phyloP scores from a whole-genome alignment of 495 filamentous ascomycete genomes.

The Lindgomyces ingoldianus region DNA sequence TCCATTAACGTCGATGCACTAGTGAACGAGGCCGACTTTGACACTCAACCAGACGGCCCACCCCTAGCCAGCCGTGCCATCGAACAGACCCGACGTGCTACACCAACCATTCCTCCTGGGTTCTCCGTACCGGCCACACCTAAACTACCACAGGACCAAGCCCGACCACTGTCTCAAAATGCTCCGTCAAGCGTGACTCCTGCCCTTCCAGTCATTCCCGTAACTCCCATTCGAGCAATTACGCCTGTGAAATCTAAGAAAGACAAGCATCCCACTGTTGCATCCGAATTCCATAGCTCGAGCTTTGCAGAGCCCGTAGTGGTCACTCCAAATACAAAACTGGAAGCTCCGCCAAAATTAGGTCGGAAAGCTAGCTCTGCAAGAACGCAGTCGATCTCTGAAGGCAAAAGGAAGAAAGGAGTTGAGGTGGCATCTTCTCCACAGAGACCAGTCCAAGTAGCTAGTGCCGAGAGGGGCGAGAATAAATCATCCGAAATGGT shows the following conservation, averaged over 20 bases:
- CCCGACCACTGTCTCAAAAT: constrained; percentile 25
- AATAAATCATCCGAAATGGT: constrained; percentile 11
- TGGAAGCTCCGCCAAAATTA: constrained; percentile 1
- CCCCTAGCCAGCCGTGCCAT: constrained; percentile 52
- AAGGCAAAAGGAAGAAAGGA: constrained; percentile 17
- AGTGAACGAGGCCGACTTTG: constrained; percentile 52
- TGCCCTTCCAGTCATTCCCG: constrained; percentile 33
- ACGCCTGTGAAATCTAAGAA: constrained; percentile 21
- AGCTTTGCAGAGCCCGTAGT: background rate
- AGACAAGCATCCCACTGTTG: background rate
- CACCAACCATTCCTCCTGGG: constrained; percentile 67
- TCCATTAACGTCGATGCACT: constrained; percentile 59
- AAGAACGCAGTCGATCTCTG: constrained; percentile 1
- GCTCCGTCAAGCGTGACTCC: constrained; percentile 18
- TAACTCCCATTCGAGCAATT: constrained; percentile 16
- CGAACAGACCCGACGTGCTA: constrained; percentile 48
- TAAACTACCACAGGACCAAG: constrained; percentile 9
- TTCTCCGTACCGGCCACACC: constrained; percentile 59
- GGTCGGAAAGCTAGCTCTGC: constrained; percentile 5
- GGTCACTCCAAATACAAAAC: background rate
- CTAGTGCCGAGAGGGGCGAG: background rate
- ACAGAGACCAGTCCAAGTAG: background rate
- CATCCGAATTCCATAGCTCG: background rate
- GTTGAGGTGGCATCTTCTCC: background rate
- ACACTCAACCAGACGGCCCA: constrained; percentile 29